Conservation (phyloP, 225 moss, liverwort and hornwort species). For the Physcomitrium patens region DNA sequence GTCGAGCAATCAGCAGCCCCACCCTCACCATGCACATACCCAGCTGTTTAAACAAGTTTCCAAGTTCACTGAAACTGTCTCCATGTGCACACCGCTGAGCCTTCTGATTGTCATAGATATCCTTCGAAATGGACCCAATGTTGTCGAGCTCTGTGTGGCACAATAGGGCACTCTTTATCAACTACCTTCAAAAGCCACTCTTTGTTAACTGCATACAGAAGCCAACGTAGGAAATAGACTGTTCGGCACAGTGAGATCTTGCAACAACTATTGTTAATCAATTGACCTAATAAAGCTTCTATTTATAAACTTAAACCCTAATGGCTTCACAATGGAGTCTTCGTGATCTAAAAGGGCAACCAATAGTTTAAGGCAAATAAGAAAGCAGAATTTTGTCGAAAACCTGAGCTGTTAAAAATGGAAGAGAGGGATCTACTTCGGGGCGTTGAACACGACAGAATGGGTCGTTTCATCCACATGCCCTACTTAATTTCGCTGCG, state of each 20-base stretch:
- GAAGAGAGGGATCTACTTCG: not conserved
- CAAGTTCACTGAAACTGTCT: conserved; percentile 46
- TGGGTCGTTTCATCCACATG: conserved; percentile 10
- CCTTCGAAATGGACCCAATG: conserved; percentile 28
- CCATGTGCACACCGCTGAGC: conserved; percentile 27
- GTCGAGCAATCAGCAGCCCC: conserved; percentile 71
- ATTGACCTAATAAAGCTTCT: too few species aligned
- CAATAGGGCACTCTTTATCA: conserved; percentile 17
- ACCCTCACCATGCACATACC: conserved; percentile 82
- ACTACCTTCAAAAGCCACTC: not conserved
- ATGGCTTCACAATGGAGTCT: not conserved
- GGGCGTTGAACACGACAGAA: not conserved
- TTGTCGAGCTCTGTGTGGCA: conserved; percentile 40
- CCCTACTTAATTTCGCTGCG: not conserved
- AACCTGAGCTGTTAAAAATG: conserved; percentile 11
- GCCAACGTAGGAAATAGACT: too few species aligned
- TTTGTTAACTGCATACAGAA: too few species aligned
- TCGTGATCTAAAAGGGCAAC: not conserved
- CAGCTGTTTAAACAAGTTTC: conserved; percentile 56
- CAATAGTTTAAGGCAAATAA: not conserved
- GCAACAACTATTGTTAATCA: too few species aligned
- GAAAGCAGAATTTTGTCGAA: conserved; percentile 10
- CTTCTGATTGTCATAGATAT: conserved; percentile 27
- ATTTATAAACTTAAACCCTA: too few species aligned
- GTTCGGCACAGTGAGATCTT: too few species aligned